Base-by-base conservation (phyloP, 2,329 filamentous ascomycete species). In the Fusarium sp. region DNA sequence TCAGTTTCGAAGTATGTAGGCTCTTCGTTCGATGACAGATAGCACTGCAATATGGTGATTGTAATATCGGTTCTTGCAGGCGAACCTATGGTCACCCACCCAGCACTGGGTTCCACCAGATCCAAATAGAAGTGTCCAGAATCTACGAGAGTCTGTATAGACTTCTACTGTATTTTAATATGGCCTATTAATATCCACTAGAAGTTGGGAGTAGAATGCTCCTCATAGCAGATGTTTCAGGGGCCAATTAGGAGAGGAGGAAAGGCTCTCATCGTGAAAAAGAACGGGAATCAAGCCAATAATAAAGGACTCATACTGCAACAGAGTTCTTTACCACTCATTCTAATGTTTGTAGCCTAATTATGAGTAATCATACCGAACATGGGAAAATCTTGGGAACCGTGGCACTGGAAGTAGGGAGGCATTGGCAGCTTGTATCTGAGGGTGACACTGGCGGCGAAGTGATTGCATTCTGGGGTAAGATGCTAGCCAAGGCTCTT, bases 301-400 rank as follows among this genome's bases (percentile, higher is more conserved):
- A 12, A 4, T 15, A 26, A 26, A 53, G 17, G 2, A 2, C 6
- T 22, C 0, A 53, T 6, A 15, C 5, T 26, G 3, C 0, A 36
- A 3, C 3, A 26, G 1, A 53, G 17, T 15, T 22, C 13, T 12
- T 8, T 26, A 13, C 5, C 9, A 26, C 18, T 15, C 8, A 1
- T 6, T 26, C 1, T 26, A 36, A 5, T 26, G 2, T 53, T 26
- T 2, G 1, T 26, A 11, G 30, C 30, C 17, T 15, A 2, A 2
- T 26, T 8, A 9, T 15, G 9, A 36, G 50, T 15, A 1, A 15
- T 6, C 0, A 6, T 20, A 8, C 8, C 6, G 1, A 14, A 2
- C 3, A 6, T 18, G 47, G 4, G 10, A 8, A 32, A 18, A 24
- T 18, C 28, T 24, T 32, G 3, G 13, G 30, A 53, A 11, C 13